A percentile compares a stretch with the other conserved stretches of the same genome.
phyloP scores from a whole-genome alignment of 2,329 filamentous ascomycete species.

The Colletotrichum simmondsii region DNA sequence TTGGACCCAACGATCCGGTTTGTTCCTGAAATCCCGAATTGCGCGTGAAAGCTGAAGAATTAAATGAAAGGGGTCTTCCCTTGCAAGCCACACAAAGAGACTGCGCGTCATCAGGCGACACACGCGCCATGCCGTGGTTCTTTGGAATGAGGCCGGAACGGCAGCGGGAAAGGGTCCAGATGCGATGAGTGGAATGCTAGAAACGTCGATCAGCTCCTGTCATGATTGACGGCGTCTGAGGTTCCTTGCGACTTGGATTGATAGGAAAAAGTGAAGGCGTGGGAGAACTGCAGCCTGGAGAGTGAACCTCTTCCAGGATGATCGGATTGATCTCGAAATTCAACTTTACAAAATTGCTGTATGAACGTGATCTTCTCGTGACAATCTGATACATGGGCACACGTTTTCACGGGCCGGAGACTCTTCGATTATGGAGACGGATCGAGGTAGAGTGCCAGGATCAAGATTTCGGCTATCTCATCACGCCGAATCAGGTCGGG shows the following conservation, averaged over 20 bases:
- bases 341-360: neutral
- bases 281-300: neutral
- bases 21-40: neutral
- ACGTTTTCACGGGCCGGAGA: neutral
- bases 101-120: neutral
- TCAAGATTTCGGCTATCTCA: neutral
- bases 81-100: neutral
- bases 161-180: neutral
- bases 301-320: neutral
- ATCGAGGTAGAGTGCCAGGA: neutral
- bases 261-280: neutral
- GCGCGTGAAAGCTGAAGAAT: too few species aligned
- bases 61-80: neutral
- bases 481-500: neutral
- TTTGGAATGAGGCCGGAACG: neutral
- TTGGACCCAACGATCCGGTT: neutral
- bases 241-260: neutral
- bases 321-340: neutral
- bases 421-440: neutral
- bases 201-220: neutral
- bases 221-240: neutral
- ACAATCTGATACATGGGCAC: neutral
- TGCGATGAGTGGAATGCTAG: neutral
- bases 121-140: neutral
- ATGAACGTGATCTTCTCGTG: neutral